Evolutionary conservation across 2,329 filamentous ascomycete species (phyloP), one percentile per base, ranked within the genome.

Genomic region (Orbilia ellipsospora): DNA sequence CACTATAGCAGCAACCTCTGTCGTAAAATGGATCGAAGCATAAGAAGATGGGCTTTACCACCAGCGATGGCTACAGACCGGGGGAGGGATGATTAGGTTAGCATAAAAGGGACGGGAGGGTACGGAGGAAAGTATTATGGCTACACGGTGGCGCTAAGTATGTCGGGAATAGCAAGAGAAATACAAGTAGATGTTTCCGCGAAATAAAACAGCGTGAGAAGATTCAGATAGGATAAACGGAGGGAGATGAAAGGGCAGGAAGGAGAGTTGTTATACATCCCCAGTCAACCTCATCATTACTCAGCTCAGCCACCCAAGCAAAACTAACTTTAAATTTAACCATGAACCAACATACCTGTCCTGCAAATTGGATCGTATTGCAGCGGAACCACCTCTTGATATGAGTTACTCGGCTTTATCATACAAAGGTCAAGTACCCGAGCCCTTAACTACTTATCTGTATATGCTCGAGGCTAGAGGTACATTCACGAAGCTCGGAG

Each of bases 261-360:
- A 7, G 31, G 10, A 36, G 31, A 36, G 31, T 36, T 36, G 31
- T 36, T 36, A 36, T 36, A 10, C 31, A 36, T 36, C 31, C 31
- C 8, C 31, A 36, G 5, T 36, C 31, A 36, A 36, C 31, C 31
- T 36, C 31, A 36, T 61, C 31, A 36, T 61, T 50, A 50, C 42
- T 61, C 57, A 61, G 42, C 57, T 50, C 57, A 61, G 42, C 40
- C 57, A 61, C 36, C 15, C 36, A 20, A 16, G 16, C 36, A n/a
- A n/a, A 18, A 18, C 55, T 26, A 45, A 42, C 8, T 23, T 23
- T 23, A 23, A 23, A 23, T 23, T 23, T 23, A 23, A 8, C 8
- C 31, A 13, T 42, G 23, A 23, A 23, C 23, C 23, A 23, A 23
- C 23, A 4, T 23, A 23, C 23, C 2, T 23, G 23, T 23, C 23